phyloP scores from a whole-genome alignment of 2,329 filamentous ascomycete genomes.

The Cladosporium austrohemisphaericum region DNA sequence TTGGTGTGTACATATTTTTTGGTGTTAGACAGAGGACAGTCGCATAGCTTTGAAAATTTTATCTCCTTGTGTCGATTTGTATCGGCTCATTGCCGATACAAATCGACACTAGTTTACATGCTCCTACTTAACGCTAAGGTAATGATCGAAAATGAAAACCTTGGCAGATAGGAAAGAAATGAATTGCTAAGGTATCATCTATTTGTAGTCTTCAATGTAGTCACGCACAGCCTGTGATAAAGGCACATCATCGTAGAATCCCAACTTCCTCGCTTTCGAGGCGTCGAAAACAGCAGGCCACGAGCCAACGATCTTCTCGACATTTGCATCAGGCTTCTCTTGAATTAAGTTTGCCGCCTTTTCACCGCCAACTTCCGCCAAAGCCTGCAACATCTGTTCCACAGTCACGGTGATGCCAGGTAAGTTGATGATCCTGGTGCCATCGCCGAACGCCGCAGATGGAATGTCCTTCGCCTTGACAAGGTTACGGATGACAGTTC shows the following conservation, averaged over 20 bases:
- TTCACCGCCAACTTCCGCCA: slow-evolving; percentile 8
- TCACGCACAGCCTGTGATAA: neutral
- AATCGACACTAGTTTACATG: too few species aligned
- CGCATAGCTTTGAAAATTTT: too few species aligned
- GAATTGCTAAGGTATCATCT: neutral
- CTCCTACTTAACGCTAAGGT: too few species aligned
- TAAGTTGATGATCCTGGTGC: neutral
- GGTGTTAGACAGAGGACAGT: too few species aligned
- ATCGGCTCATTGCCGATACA: too few species aligned
- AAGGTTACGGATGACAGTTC: neutral
- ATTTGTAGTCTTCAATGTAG: neutral
- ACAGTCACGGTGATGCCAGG: neutral
- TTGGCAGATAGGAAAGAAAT: too few species aligned
- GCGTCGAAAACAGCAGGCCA: slow-evolving; percentile 10
- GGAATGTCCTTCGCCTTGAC: neutral
- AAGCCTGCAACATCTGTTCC: slow-evolving; percentile 10
- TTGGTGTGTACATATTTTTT: too few species aligned
- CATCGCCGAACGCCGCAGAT: neutral
- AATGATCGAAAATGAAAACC: too few species aligned
- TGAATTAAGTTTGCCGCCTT: slow-evolving; percentile 9
- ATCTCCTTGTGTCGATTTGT: too few species aligned
- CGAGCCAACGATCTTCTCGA: slow-evolving; percentile 6
- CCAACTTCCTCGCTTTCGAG: neutral
- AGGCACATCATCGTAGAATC: neutral
- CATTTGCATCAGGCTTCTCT: slow-evolving; percentile 7